Evolutionary conservation across 441 rosid species (phyloP), one percentile per base, ranked within the genome.

Genomic region (Raphanus hybrid): DNA sequence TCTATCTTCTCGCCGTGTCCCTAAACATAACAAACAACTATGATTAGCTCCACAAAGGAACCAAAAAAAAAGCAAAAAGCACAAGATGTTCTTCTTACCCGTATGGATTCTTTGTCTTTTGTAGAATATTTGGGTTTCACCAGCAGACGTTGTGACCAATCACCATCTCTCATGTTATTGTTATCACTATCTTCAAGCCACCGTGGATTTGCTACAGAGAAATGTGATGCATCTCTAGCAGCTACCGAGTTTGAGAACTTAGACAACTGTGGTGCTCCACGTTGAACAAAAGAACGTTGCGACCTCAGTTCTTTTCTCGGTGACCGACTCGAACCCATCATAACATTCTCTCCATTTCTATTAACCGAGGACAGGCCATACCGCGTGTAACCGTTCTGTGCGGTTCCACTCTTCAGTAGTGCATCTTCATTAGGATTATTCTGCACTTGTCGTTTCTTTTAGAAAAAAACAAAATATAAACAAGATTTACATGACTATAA

Each of bases 151-250:
- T 52, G 57, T 0, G 57, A 15, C 57, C 57, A 52, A 2, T 52
- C 57, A 52, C 57, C 57, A 52, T 14, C 57, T 9, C 48, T 11
- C 8, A 14, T 52, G 20, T 52, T 52, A 52, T 52, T 48, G 4
- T 5, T 52, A 52, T 52, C 15, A 6, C 18, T 52, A 6, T 52
- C 57, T 52, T 52, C 57, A 52, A 52, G 20, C 57, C 57, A 52
- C 57, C 57, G 9, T 52, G 57, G 57, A 52, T 52, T 52, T 5
- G 57, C 57, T 14, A 52, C 8, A 6, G 57, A 52, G 57, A 52
- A 52, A 52, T 52, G 57, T 52, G 57, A 52, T 52, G 57, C 57
- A 52, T 52, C 57, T 52, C 57, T 52, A 52, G 57, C 57, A 52
- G 57, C 57, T 5, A 52, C 57, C 8, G 57, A 52, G 57, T 52